A percentile compares a stretch with the other conserved stretches of the same genome.
Conservation (phyloP, 768 basidiomycete species). For the Boletus subcaerulescens region DNA sequence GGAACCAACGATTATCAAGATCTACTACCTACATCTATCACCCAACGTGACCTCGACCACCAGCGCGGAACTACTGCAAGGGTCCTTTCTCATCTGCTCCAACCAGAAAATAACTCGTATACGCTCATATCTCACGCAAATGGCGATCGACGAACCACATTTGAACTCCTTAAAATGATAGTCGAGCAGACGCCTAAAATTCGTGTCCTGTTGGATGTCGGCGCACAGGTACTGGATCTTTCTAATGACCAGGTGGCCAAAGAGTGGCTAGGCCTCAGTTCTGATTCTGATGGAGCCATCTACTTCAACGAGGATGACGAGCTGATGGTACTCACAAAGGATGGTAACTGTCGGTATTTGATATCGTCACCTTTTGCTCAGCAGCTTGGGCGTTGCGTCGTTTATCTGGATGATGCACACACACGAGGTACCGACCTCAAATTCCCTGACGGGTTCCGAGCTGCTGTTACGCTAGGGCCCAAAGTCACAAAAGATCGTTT, state of each 20-base stretch:
- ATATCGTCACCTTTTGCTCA: slow-evolving; percentile 37
- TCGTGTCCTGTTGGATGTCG: not conserved
- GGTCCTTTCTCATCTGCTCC: slow-evolving; percentile 23
- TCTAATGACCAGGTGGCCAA: slow-evolving; percentile 22
- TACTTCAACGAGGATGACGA: slow-evolving; percentile 4
- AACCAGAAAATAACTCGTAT: slow-evolving; percentile 38
- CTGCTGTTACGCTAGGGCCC: slow-evolving; percentile 17
- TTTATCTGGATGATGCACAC: slow-evolving; percentile 53
- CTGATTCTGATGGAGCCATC: not conserved
- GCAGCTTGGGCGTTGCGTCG: slow-evolving; percentile 40
- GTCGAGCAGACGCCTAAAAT: not conserved
- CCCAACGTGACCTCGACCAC: not conserved
- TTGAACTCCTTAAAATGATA: not conserved
- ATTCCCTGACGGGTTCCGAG: slow-evolving; percentile 38
- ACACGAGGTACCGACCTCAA: slow-evolving; percentile 46
- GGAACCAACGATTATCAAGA: slow-evolving; percentile 44
- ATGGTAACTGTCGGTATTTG: slow-evolving; percentile 36
- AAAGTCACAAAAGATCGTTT: slow-evolving; percentile 43
- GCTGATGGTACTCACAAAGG: slow-evolving; percentile 31
- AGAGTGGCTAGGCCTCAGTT: slow-evolving; percentile 7
- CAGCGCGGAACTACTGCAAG: slow-evolving; percentile 40
- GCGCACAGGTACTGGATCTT: not conserved
- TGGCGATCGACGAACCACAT: not conserved
- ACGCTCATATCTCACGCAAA: slow-evolving; percentile 2
- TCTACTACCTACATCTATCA: not conserved